Evolutionary conservation across 1,139 yeast species (phyloP), one percentile per base, ranked within the genome.

Genomic region (Zygoascus hellenicus): DNA sequence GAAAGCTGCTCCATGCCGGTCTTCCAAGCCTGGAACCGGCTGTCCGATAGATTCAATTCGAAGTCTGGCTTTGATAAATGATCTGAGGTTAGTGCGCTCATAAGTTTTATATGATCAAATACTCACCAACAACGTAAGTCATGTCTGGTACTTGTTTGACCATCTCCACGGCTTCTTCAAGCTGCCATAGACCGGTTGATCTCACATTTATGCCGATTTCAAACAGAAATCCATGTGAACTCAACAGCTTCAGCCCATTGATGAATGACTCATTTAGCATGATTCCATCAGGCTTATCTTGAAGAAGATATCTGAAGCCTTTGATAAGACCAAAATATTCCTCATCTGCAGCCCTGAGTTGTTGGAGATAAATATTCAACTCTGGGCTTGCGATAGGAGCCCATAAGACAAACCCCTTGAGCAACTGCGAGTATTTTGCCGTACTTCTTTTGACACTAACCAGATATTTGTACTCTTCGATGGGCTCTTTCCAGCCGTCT

Each of bases 131-230:
- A 54, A 64, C 30, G 22, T 43, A 49, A 3, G 35, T 31, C 7
- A 66, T 58, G 19, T 55, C 48, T 37, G 55, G 49, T 37, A 65
- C 52, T 40, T 57, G 29, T 34, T 48, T 15, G 43, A 59, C 50
- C 42, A 65, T 41, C 16, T 53, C 35, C 2, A 41, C 48, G 11
- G 69, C 60, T 51, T 72, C 75, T 34, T 63, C 62, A 19, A 68
- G 59, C 53, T 72, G 76, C 66, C 70, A 63, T n/a, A 62, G 28
- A 0, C 76, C 75, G 2, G 64, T 65, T 15, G 60, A 54, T 38
- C 67, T 64, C 38, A 66, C 52, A 53, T 72, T 75, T 37, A 72
- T 66, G 4, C 76, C 76, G 48, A 71, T 55, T 43, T 72, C 76
- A 51, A 71, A 72, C 13, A 48, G 46, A 33, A 22, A 50, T 14